Evolutionary conservation across 257 asterid genomes (phyloP).

Genomic region (Vinca minor): DNA sequence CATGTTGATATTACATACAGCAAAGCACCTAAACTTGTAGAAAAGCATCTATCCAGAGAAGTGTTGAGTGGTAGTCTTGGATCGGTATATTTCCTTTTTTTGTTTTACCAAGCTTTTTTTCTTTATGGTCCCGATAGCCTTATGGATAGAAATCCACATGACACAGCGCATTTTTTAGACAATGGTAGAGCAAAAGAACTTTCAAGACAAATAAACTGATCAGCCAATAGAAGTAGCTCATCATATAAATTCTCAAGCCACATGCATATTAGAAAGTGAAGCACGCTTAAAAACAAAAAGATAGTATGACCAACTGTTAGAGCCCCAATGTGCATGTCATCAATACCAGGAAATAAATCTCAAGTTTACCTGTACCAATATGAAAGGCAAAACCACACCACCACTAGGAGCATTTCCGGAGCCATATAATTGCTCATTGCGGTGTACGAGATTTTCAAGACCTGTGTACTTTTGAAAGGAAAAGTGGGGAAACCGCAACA

Average conservation of each 20-base stretch:
- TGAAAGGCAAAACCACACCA: constrained; percentile 95
- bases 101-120: too few relatives aligned
- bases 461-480: constrained; percentile 46
- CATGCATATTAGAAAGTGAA: not conserved
- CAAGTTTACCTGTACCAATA: constrained; percentile 76
- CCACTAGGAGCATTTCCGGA: constrained; percentile 90
- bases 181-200: not conserved
- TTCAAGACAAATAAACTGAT: not conserved
- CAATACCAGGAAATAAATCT: constrained; percentile 4
- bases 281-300: not conserved
- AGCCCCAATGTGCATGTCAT: not conserved
- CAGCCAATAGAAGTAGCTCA: not conserved
- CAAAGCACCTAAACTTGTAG: too few relatives aligned
- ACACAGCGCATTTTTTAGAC: too few relatives aligned
- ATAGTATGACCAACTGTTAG: not conserved
- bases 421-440: constrained; percentile 74
- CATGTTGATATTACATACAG: too few relatives aligned
- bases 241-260: not conserved
- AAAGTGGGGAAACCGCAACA: constrained; percentile 4
- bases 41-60: too few relatives aligned
- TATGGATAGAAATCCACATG: too few relatives aligned
- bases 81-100: too few relatives aligned
- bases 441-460: constrained; percentile 75
- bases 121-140: too few relatives aligned
- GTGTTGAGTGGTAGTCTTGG: too few relatives aligned